Evolutionary conservation across 345 rosid species (phyloP), one percentile per base, ranked within the genome.

Genomic region (Eucalyptus coolabah): DNA sequence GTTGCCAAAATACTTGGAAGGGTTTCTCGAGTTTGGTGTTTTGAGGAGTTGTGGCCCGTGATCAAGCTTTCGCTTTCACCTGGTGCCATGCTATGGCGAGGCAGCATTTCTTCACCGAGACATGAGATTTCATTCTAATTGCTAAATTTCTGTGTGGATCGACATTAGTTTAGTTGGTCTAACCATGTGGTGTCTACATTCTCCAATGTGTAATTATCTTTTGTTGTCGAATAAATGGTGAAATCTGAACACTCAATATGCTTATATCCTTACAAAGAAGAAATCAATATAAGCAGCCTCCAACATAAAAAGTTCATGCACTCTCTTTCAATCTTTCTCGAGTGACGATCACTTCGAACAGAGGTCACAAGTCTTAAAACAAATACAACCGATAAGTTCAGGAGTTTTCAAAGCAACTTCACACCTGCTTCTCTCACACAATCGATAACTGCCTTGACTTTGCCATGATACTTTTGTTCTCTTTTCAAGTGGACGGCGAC

Each of bases 401-500:
- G 82, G 82, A 72, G 15, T 45, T 50, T 63, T 89, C 85, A 96
- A 53, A 97, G 91, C 88, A 97, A 92, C 88, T 96, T 96, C 88
- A 98, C 93, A 23, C 98, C 98, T 69, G 92, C 94, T 88, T 94
- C 96, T 89, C 95, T 94, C 42, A 98, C 90, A 50, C 96, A 97
- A 93, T 98, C 98, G 53, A 98, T 88, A 12, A 98, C 96, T n/a
- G 99, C 98, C 90, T 96, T 97, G 37, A 97, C 95, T 91, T 98
- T 96, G 54, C 98, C 98, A 49, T 98, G 99, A 89, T 96, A 98
- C 89, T 89, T 95, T 90, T 97, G 98, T 86, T 96, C 98, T 90
- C 94, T 96, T 91, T 94, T 95, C 88, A 96, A 90, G 93, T 89
- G 91, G 87, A 97, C 90, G 1, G 95, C 26, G 40, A 98, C 93